phyloP scores from a whole-genome alignment of 202 grass and related monocot genomes.

The Musa balbisiana region DNA sequence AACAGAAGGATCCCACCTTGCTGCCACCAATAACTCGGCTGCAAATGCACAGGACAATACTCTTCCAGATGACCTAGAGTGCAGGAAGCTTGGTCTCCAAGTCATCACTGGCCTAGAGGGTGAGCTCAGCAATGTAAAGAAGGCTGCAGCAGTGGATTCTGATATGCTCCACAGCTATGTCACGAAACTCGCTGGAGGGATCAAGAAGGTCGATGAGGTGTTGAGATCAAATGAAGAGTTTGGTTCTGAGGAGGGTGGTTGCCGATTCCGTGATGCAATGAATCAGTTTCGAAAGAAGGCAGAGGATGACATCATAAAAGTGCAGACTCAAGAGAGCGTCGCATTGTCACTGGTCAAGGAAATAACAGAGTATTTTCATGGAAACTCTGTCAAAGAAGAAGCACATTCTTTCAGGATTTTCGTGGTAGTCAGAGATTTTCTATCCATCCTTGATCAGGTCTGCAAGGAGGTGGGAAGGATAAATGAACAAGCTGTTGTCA shows the following conservation, averaged over 20 bases:
- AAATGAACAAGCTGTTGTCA: conserved; percentile 39
- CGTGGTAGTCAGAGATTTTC: conserved; percentile 87
- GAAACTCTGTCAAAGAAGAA: conserved; percentile 66
- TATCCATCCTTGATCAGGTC: conserved; percentile 52
- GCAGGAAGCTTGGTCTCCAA: conserved; percentile 65
- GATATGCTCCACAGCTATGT: conserved; percentile 67
- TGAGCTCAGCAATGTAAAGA: conserved; percentile 74
- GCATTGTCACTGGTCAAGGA: conserved; percentile 80
- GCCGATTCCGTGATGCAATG: conserved; percentile 51
- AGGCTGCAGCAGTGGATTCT: conserved; percentile 80
- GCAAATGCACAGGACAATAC: conserved; percentile 8
- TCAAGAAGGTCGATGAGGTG: conserved; percentile 62
- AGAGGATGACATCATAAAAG: conserved; percentile 55
- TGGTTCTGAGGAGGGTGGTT: conserved; percentile 24
- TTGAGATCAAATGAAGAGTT: conserved; percentile 46
- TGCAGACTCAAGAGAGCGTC: conserved; percentile 76
- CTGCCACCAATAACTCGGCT: conserved; percentile 12
- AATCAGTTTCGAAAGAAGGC: conserved; percentile 55
- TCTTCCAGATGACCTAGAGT: conserved; percentile 50
- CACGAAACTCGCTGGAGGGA: conserved; percentile 53
- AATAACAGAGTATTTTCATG: conserved; percentile 90
- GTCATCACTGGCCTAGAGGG: conserved; percentile 56
- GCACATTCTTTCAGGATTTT: conserved; percentile 88
- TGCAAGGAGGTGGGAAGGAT: conserved; percentile 71
- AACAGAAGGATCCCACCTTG: conserved; percentile 68